A percentile compares a stretch with the other conserved stretches of the same genome.
Evolutionary conservation across 192 early-diverging fungal genomes (phyloP).

Genomic region (Ramicandelaber brevisporus): DNA sequence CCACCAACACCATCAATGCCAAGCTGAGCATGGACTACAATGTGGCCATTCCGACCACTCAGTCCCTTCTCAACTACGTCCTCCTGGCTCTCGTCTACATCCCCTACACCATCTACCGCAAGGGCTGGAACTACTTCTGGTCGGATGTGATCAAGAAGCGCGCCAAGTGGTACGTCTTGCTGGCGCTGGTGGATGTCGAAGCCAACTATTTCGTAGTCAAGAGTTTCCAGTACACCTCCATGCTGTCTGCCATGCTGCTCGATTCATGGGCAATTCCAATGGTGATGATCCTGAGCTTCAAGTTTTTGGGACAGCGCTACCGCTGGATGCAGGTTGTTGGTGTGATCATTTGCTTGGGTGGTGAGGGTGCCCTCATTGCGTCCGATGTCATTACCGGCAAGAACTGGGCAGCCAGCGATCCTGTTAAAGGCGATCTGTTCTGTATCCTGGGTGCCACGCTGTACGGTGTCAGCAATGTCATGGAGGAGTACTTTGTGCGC

Average conservation of each 20-base stretch:
- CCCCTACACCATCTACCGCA: conserved; percentile 13
- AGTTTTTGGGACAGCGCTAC: conserved; percentile 34
- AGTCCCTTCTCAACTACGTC: conserved; percentile 40
- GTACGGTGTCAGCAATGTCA: conserved; percentile 46
- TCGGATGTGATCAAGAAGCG: conserved; percentile 9
- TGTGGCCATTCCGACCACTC: conserved; percentile 36
- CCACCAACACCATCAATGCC: conserved; percentile 36
- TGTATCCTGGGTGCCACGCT: conserved; percentile 41
- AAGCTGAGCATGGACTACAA: conserved; percentile 25
- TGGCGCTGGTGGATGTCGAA: conserved; percentile 51
- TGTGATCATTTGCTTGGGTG: conserved; percentile 34
- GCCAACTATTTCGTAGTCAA: conserved; percentile 65
- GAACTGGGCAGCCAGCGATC: conserved; percentile 23
- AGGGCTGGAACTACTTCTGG: conserved; percentile 13
- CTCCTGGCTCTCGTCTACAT: conserved; percentile 19
- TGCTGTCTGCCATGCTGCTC: conserved; percentile 49
- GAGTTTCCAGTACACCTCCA: conserved; percentile 45
- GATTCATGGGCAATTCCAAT: conserved; percentile 54
- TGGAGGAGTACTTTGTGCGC: conserved; percentile 45
- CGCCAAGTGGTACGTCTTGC: conserved; percentile 22
- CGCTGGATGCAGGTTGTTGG: conserved; percentile 38
- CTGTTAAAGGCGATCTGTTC: conserved; percentile 43
- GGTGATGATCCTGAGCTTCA: conserved; percentile 37
- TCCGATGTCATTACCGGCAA: conserved; percentile 35
- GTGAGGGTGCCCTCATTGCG: conserved; percentile 37